These are phyloP conservation scores for Boletus rubescentipes DNA, from an alignment of 768 basidiomycete genomes.

Conservation along the genomic window DNA sequence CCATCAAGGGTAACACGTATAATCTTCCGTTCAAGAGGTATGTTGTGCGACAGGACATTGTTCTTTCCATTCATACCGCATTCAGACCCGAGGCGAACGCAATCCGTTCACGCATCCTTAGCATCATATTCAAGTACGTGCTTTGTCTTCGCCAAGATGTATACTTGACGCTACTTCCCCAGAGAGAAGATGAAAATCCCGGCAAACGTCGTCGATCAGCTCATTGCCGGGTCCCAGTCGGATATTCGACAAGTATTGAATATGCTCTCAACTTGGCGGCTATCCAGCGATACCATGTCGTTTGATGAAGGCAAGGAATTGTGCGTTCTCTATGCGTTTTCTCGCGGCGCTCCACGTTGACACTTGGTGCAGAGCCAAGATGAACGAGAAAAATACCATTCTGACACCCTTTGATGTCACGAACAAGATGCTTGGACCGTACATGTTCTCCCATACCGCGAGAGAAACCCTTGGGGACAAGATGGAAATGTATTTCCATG, in stretches of 20 bases:
- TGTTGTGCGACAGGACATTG: conserved; percentile 12
- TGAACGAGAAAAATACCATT: conserved; percentile 91
- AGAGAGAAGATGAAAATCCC: conserved; percentile 96
- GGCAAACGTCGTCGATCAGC: conserved; percentile 87
- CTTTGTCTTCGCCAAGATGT: not conserved
- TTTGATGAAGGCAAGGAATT: conserved; percentile 92
- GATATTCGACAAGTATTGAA: conserved; percentile 99
- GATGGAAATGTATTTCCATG: conserved; percentile 96
- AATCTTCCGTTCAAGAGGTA: conserved; percentile 78
- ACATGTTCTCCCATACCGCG: conserved; percentile 80
- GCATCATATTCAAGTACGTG: conserved; percentile 83
- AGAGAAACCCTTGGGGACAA: conserved; percentile 86
- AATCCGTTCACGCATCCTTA: conserved; percentile 84
- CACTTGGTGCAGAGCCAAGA: conserved; percentile 58
- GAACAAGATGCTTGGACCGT: conserved; percentile 87
- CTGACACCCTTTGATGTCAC: conserved; percentile 92
- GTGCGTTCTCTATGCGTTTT: conserved; percentile 47
- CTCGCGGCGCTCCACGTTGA: conserved; percentile 1
- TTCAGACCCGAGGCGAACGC: conserved; percentile 71
- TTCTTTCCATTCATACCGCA: not conserved
- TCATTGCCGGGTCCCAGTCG: conserved; percentile 84
- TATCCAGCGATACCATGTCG: conserved; percentile 77
- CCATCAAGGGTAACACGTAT: conserved; percentile 69
- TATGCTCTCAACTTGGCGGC: conserved; percentile 96
- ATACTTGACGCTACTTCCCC: not conserved